A percentile compares a stretch with the other conserved stretches of the same genome.
These are phyloP conservation scores for Jaenimonas drosophilae DNA, from an alignment of 208 protist species.

Conservation along the genomic window DNA sequence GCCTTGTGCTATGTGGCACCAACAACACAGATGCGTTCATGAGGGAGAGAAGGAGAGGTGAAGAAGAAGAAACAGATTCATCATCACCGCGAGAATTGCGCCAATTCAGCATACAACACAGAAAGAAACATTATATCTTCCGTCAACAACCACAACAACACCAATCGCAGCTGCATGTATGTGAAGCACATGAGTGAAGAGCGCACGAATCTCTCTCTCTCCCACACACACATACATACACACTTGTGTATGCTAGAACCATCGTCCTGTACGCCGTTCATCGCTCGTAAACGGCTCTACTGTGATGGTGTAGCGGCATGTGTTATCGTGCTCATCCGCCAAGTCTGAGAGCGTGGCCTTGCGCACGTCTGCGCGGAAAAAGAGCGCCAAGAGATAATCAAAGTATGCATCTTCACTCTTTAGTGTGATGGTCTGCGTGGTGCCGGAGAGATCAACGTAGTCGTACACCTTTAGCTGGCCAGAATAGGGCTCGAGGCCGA, in stretches of 20 bases:
- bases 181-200: no score
- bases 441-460: conserved; percentile 49
- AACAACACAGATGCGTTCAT: no score
- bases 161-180: no score
- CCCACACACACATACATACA: no score
- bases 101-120: no score
- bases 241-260: conserved; percentile 35
- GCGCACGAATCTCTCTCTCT: no score
- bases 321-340: conserved; percentile 62
- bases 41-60: no score
- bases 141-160: no score
- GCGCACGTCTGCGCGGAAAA: conserved; percentile 61
- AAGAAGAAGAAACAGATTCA: no score
- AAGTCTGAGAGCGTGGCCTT: conserved; percentile 48
- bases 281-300: conserved; percentile 63
- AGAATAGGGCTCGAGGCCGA: conserved; percentile 53
- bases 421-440: conserved; percentile 45
- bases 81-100: no score
- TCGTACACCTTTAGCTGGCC: conserved; percentile 84
- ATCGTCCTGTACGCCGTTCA: conserved; percentile 52
- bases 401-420: conserved; percentile 75
- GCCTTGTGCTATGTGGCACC: no score
- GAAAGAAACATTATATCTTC: no score
- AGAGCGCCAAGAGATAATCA: conserved; percentile 64
- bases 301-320: conserved; percentile 67